These are phyloP conservation scores for Musa beccarii DNA, from an alignment of 176 grass and related monocot species.

Conservation along the genomic window DNA sequence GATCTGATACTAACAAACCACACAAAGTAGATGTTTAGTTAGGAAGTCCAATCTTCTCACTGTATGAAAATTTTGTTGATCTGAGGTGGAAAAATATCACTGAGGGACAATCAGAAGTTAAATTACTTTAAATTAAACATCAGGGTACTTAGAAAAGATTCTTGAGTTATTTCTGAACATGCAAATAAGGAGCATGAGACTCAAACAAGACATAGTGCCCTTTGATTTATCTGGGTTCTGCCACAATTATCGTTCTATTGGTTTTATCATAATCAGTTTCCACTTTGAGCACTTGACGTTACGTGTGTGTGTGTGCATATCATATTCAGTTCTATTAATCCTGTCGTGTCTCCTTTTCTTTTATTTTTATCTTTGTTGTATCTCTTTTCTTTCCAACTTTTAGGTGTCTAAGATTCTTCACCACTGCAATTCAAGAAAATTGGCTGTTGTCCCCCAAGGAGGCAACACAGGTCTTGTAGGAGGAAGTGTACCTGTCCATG, in stretches of 20 bases:
- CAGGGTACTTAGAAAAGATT: neutral
- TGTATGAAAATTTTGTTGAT: neutral
- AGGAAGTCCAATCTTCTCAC: neutral
- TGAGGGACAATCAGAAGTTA: neutral
- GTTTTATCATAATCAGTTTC: no score
- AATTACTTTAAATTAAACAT: neutral
- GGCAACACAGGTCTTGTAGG: conserved; percentile 98
- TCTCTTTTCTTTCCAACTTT: conserved; percentile 27
- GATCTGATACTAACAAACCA: neutral
- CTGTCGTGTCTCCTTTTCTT: neutral
- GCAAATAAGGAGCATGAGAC: neutral
- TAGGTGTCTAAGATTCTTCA: conserved; percentile 97
- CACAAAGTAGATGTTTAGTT: neutral
- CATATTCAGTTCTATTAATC: neutral
- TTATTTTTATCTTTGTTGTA: conserved; percentile 5
- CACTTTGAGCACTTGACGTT: no score
- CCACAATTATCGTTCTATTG: no score
- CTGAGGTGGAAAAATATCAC: neutral
- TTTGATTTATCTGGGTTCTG: no score
- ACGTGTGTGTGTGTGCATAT: neutral
- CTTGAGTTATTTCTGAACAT: neutral
- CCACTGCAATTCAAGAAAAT: conserved; percentile 69
- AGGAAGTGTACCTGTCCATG: conserved; percentile 86
- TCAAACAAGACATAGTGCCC: neutral
- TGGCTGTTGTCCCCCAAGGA: conserved; percentile 86